Percentiles rank a stretch among this genome's conserved stretches.
Conservation (phyloP, 257 asterid species). For the Apocynum venetum region DNA sequence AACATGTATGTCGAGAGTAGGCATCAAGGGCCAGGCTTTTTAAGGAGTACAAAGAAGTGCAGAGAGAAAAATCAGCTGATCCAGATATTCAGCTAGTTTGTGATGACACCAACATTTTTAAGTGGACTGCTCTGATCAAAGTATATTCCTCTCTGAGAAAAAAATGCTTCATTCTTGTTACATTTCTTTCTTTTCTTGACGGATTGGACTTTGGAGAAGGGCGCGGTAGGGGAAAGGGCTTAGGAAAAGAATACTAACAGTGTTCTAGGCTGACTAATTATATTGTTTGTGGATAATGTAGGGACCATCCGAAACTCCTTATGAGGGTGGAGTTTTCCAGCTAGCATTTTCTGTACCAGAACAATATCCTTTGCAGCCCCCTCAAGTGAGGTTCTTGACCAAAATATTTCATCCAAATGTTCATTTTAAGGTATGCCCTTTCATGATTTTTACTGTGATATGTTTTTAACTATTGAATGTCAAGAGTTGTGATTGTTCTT, state of each 20-base stretch:
- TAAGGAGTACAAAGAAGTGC: slow-evolving; percentile 97
- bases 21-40: slow-evolving; percentile 96
- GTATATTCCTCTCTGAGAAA: slow-evolving; percentile 22
- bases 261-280: slow-evolving; percentile 17
- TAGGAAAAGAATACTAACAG: slow-evolving; percentile 4
- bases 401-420: slow-evolving; percentile 98
- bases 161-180: neutral
- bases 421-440: slow-evolving; percentile 76
- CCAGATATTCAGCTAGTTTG: slow-evolving; percentile 96
- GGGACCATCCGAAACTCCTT: slow-evolving; percentile 99
- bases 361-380: slow-evolving; percentile 98
- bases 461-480: neutral
- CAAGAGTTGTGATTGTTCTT: neutral
- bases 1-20: slow-evolving; percentile 31
- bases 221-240: neutral
- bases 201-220: neutral
- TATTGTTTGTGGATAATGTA: slow-evolving; percentile 18
- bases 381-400: slow-evolving; percentile 97
- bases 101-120: slow-evolving; percentile 88
- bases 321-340: slow-evolving; percentile 96
- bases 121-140: slow-evolving; percentile 97
- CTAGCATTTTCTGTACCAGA: slow-evolving; percentile 96
- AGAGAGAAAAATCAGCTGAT: slow-evolving; percentile 85
- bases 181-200: neutral
- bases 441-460: neutral